Evolutionary conservation across 2,329 filamentous ascomycete species (phyloP).

Genomic region (Pseudocercospora eumusae): DNA sequence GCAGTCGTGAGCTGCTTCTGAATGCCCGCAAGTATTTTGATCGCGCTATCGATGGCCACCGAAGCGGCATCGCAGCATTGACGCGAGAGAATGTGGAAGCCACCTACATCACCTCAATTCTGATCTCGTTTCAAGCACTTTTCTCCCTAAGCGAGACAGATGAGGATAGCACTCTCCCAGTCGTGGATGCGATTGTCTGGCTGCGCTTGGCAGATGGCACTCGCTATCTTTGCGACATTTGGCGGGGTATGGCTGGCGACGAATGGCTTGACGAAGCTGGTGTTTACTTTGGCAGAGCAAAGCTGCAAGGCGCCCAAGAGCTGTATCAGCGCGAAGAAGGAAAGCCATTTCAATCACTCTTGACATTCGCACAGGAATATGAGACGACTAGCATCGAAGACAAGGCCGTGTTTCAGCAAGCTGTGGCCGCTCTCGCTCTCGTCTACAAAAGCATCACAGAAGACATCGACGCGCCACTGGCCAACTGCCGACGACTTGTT

Average conservation of each 20-base stretch:
- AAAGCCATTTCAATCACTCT: constrained; percentile 30
- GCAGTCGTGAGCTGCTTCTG: constrained; percentile 28
- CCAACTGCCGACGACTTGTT: constrained; percentile 30
- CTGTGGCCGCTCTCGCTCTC: constrained; percentile 30
- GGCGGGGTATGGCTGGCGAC: constrained; percentile 23
- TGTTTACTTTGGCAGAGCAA: constrained; percentile 29
- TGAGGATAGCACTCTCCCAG: constrained; percentile 23
- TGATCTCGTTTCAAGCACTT: constrained; percentile 31
- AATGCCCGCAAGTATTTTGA: constrained; percentile 32
- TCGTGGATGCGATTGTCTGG: constrained; percentile 30
- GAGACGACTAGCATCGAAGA: constrained; percentile 27
- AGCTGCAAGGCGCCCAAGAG: constrained; percentile 24
- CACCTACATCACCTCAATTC: constrained; percentile 30
- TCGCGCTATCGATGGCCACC: constrained; percentile 32
- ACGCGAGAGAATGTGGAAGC: constrained; percentile 28
- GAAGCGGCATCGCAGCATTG: constrained; percentile 22
- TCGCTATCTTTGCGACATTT: constrained; percentile 24
- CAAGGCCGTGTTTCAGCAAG: constrained; percentile 26
- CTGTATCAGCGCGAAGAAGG: constrained; percentile 30
- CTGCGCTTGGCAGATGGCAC: constrained; percentile 30
- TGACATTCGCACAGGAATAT: constrained; percentile 29
- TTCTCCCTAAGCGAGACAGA: constrained; percentile 30
- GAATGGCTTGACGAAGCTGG: constrained; percentile 23
- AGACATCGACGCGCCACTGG: constrained; percentile 24
- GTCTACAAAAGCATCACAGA: constrained; percentile 31